Conservation (phyloP, 2,329 filamentous ascomycete genomes). For the Colletotrichum eremochloae region DNA sequence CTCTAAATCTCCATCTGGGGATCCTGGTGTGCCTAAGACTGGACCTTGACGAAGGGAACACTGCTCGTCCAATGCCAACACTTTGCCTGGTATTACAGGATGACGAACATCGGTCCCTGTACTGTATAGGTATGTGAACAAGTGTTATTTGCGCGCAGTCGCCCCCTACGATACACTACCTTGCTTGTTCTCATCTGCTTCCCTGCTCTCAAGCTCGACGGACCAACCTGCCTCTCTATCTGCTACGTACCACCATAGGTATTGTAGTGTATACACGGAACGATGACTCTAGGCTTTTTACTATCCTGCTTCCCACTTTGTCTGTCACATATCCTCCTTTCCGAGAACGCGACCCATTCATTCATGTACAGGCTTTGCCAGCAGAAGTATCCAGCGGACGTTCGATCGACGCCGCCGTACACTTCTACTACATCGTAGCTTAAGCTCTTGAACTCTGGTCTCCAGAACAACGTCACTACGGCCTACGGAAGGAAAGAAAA, state of each 20-base stretch:
- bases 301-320: conserved; percentile 5
- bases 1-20: conserved; percentile 22
- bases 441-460: conserved; percentile 7
- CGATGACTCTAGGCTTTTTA: background rate
- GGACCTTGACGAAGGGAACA: conserved; percentile 23
- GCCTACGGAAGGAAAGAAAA: conserved; percentile 4
- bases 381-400: conserved; percentile 4
- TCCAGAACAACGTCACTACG: conserved; percentile 11
- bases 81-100: background rate
- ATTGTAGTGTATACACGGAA: background rate
- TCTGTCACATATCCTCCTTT: conserved; percentile 7
- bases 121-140: background rate
- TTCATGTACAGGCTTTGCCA: background rate
- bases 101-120: background rate
- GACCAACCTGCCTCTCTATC: background rate
- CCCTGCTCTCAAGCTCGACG: background rate
- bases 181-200: background rate
- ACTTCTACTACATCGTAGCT: background rate
- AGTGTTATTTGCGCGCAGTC: background rate
- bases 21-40: conserved; percentile 18
- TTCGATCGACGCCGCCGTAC: conserved; percentile 25
- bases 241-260: background rate
- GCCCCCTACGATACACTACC: background rate
- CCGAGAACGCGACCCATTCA: conserved; percentile 12
- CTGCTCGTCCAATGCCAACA: background rate